These are phyloP conservation scores for Amanita rubescens DNA, from an alignment of 768 basidiomycete species.

Conservation along the genomic window DNA sequence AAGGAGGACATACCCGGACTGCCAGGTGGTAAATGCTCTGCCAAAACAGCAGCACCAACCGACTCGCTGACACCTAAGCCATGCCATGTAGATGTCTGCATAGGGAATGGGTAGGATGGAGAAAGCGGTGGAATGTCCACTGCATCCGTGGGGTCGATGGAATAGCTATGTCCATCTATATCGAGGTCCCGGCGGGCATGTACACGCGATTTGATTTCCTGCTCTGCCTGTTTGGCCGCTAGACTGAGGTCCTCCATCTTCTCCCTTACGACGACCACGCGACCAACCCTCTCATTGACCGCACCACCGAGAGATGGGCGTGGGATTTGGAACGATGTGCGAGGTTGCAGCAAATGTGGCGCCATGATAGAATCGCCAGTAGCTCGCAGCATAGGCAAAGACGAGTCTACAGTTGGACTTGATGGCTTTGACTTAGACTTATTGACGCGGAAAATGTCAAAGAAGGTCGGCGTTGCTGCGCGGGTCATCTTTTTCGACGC, in stretches of 20 bases:
- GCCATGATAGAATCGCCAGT: conserved; percentile 57
- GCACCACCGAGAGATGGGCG: conserved; percentile 24
- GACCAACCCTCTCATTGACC: conserved; percentile 35
- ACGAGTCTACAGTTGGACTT: conserved; percentile 31
- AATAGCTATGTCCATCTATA: conserved; percentile 37
- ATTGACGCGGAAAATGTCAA: conserved; percentile 66
- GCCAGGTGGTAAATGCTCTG: conserved; percentile 60
- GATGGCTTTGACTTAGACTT: conserved; percentile 60
- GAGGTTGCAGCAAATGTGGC: conserved; percentile 30
- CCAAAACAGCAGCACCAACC: conserved; percentile 66
- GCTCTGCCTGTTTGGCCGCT: conserved; percentile 72
- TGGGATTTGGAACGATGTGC: conserved; percentile 29
- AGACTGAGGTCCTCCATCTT: conserved; percentile 62
- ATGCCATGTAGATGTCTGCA: conserved; percentile 67
- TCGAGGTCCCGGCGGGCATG: conserved; percentile 36
- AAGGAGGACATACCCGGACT: conserved; percentile 50
- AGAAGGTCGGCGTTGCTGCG: conserved; percentile 45
- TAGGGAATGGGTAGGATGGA: conserved; percentile 61
- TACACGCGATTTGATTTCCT: conserved; percentile 55
- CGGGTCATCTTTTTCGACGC: conserved; percentile 39
- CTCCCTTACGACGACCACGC: conserved; percentile 81
- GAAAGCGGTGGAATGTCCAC: conserved; percentile 74
- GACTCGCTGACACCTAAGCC: conserved; percentile 71
- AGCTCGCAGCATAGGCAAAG: conserved; percentile 47
- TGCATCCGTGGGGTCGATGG: conserved; percentile 79